phyloP scores from a whole-genome alignment of 1,139 yeast genomes.

The Geotrichum australiense region DNA sequence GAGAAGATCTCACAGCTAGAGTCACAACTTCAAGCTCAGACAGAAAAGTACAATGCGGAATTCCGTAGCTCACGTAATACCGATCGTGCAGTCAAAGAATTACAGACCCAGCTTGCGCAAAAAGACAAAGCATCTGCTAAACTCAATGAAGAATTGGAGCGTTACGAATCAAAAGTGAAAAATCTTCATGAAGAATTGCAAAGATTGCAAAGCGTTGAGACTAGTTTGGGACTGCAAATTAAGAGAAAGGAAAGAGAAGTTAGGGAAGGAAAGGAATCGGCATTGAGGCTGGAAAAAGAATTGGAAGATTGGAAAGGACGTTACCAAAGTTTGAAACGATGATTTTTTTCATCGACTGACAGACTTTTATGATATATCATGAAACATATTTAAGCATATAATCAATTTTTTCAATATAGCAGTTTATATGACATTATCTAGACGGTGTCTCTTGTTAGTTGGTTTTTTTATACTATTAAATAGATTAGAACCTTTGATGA shows the following conservation, averaged over 20 bases:
- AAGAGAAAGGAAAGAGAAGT: conserved; percentile 44
- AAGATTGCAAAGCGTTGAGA: conserved; percentile 39
- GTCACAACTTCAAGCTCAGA: conserved; percentile 34
- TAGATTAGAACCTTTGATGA: too few relatives aligned
- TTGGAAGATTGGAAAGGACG: conserved; percentile 54
- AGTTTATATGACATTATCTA: neutral
- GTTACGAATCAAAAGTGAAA: conserved; percentile 34
- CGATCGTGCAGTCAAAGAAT: conserved; percentile 31
- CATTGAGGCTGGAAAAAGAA: conserved; percentile 56
- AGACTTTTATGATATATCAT: neutral
- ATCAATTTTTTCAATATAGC: neutral
- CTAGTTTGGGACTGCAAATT: conserved; percentile 38
- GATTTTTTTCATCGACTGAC: neutral
- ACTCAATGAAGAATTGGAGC: conserved; percentile 31
- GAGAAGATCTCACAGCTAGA: conserved; percentile 35
- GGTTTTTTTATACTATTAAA: too few relatives aligned
- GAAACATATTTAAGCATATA: neutral
- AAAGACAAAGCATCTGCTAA: conserved; percentile 27
- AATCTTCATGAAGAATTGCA: conserved; percentile 38
- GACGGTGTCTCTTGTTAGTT: neutral
- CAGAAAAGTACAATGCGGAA: conserved; percentile 32
- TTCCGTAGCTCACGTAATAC: conserved; percentile 30
- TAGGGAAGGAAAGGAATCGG: conserved; percentile 47
- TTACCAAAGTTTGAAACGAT: conserved; percentile 22
- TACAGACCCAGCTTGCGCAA: conserved; percentile 26